Evolutionary conservation across 2,329 filamentous ascomycete genomes (phyloP), one percentile per base, ranked within the genome.

Genomic region (Xylogone sp.): DNA sequence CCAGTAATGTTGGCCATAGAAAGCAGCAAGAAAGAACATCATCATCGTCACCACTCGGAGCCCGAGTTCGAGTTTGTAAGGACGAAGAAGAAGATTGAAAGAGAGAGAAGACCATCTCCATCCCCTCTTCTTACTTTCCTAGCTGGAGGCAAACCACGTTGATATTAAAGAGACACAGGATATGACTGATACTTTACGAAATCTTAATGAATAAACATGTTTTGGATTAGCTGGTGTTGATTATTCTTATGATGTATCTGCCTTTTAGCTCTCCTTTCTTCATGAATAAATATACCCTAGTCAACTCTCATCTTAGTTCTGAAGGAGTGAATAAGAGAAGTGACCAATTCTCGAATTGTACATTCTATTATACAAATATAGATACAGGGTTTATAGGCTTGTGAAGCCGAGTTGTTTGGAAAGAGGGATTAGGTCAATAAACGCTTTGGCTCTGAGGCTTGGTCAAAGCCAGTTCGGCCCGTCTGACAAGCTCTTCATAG

Each of bases 401-500:
- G 34, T 18, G 34, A 39, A 39, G 34, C n/a, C n/a, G 34, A 16
- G n/a, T 39, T 16, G 13, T 39, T 39, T 10, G 10, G 10, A 6
- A 27, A 10, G 24, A 27, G 24, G 5, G 24, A n/a, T 27, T 5
- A 27, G 6, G 24, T 27, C 24, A 27, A 6, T 57, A 53, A 20
- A 50, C 51, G 39, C 51, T 34, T 21, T 57, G 47, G 3, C 20
- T 24, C 19, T 46, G 46, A 43, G 43, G 48, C 7, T 50, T 46
- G n/a, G 34, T 16, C 58, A 56, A 59, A 31, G 45, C 59, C 46
- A 52, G 44, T 48, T 65, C 83, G 1, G 87, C 87, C 60, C 88
- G 79, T 54, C 92, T 76, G 56, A 97, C 87, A 61, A 97, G 70
- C 69, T 97, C 93, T 72, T 99, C 94, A 65, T 99, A 99, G 42